phyloP scores from a whole-genome alignment of 108 stramenopile genomes.

The Stephanodiscus triporus region DNA sequence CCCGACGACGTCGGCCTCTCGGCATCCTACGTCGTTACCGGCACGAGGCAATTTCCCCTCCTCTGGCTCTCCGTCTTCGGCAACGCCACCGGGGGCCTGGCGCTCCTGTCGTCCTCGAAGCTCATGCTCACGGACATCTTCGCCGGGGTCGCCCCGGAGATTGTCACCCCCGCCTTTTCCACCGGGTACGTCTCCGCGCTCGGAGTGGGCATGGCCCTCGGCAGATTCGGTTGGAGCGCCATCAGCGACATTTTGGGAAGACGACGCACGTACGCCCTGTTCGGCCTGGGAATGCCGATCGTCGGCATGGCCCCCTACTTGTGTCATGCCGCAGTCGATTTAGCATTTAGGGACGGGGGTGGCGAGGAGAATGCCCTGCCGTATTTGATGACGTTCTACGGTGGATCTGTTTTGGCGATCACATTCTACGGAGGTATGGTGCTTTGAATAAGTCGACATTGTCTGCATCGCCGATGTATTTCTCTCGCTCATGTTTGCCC shows the following conservation, averaged over 20 bases:
- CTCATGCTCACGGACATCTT: slow-evolving; percentile 88
- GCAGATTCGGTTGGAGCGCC: slow-evolving; percentile 83
- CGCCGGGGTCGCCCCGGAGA: slow-evolving; percentile 64
- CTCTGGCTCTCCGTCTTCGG: slow-evolving; percentile 78
- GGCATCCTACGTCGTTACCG: slow-evolving; percentile 46
- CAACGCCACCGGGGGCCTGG: slow-evolving; percentile 76
- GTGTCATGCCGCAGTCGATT: slow-evolving; percentile 47
- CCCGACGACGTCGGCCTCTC: slow-evolving; percentile 49
- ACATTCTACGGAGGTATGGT: slow-evolving; percentile 85
- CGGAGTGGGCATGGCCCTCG: slow-evolving; percentile 72
- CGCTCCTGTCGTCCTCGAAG: slow-evolving; percentile 78
- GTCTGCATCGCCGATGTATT: neutral
- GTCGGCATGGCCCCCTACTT: slow-evolving; percentile 53
- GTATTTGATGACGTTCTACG: slow-evolving; percentile 67
- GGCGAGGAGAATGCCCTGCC: slow-evolving; percentile 45
- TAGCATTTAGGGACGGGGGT: slow-evolving; percentile 20
- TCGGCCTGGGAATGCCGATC: slow-evolving; percentile 71
- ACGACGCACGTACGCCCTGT: slow-evolving; percentile 62
- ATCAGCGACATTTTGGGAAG: slow-evolving; percentile 74
- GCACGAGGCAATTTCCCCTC: slow-evolving; percentile 75
- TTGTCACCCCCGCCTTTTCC: slow-evolving; percentile 71
- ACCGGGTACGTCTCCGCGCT: slow-evolving; percentile 75
- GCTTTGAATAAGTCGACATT: too few species aligned
- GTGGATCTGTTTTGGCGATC: slow-evolving; percentile 65
- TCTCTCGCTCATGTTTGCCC: neutral